phyloP scores from a whole-genome alignment of 371 early-diverging fungal species.

The Choanephora cucurbitarum region DNA sequence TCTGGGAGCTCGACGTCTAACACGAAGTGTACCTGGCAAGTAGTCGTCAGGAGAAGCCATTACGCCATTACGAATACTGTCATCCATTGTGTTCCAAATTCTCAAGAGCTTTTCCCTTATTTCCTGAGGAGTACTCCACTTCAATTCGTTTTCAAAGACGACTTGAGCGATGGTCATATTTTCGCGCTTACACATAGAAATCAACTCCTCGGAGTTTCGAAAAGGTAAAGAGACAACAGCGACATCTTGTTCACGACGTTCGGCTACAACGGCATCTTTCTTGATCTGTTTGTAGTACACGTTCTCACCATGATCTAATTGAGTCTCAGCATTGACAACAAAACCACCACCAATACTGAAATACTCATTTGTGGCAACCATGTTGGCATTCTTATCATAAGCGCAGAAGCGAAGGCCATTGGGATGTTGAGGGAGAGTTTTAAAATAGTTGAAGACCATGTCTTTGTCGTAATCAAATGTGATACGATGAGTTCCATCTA shows the following conservation, averaged over 20 bases:
- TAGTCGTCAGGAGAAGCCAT: conserved; percentile 49
- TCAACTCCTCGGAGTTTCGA: conserved; percentile 74
- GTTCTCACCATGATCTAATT: conserved; percentile 84
- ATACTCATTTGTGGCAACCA: conserved; percentile 92
- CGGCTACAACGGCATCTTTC: conserved; percentile 30
- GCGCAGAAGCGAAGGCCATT: conserved; percentile 95
- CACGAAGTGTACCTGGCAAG: conserved; percentile 86
- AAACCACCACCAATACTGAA: conserved; percentile 97
- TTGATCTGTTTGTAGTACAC: conserved; percentile 74
- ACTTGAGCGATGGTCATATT: conserved; percentile 94
- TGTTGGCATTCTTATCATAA: conserved; percentile 74
- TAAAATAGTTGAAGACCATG: conserved; percentile 83
- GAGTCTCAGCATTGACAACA: conserved; percentile 89
- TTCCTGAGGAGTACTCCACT: conserved; percentile 83
- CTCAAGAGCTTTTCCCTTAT: conserved; percentile 70
- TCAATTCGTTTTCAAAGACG: conserved; percentile 91
- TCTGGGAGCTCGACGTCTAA: conserved; percentile 86
- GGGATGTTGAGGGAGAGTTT: conserved; percentile 91
- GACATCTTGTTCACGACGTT: conserved; percentile 66
- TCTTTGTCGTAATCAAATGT: conserved; percentile 82
- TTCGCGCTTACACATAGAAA: conserved; percentile 81
- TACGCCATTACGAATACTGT: conserved; percentile 81
- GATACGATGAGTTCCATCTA: conserved; percentile 80
- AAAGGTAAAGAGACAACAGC: conserved; percentile 89
- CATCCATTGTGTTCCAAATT: conserved; percentile 96